phyloP scores from a whole-genome alignment of 2,329 filamentous ascomycete genomes.

The Diplocarpon mali region DNA sequence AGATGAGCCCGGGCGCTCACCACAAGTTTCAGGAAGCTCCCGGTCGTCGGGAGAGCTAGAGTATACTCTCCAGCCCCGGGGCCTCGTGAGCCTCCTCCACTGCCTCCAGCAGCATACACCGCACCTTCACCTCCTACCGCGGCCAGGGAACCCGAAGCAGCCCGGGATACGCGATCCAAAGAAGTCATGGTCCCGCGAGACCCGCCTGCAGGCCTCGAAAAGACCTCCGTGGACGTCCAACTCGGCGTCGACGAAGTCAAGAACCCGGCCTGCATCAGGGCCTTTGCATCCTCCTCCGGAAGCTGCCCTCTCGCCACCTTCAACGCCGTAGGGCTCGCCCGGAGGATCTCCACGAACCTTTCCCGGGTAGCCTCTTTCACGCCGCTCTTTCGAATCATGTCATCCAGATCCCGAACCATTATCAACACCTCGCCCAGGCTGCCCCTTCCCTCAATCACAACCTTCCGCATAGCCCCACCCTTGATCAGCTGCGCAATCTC shows the following conservation, averaged over 20 bases:
- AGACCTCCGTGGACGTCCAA: slow-evolving; percentile 30
- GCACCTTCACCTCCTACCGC: slow-evolving; percentile 60
- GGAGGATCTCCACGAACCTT: slow-evolving; percentile 42
- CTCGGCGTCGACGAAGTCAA: slow-evolving; percentile 40
- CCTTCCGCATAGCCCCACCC: slow-evolving; percentile 46
- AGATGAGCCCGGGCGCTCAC: slow-evolving; percentile 51
- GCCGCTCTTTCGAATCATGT: slow-evolving; percentile 31
- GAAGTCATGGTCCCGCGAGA: slow-evolving; percentile 42
- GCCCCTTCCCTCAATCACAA: slow-evolving; percentile 48
- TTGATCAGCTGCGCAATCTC: slow-evolving; percentile 51
- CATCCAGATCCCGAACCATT: slow-evolving; percentile 43
- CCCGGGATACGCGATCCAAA: slow-evolving; percentile 50
- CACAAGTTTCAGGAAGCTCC: slow-evolving; percentile 55
- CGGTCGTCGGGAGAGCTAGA: slow-evolving; percentile 56
- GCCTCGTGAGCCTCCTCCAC: slow-evolving; percentile 23
- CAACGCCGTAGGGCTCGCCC: slow-evolving; percentile 36
- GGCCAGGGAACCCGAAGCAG: slow-evolving; percentile 56
- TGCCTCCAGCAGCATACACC: slow-evolving; percentile 51
- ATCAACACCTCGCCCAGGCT: slow-evolving; percentile 54
- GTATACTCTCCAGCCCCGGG: slow-evolving; percentile 30
- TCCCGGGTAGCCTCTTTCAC: slow-evolving; percentile 35
- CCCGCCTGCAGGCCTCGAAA: slow-evolving; percentile 31
- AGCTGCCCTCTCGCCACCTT: slow-evolving; percentile 33
- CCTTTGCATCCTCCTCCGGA: slow-evolving; percentile 37
- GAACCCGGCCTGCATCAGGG: slow-evolving; percentile 55